A percentile compares a stretch with the other conserved stretches of the same genome.
Conservation (phyloP, 1,139 yeast species). For the Suhomyces bokatorum region DNA sequence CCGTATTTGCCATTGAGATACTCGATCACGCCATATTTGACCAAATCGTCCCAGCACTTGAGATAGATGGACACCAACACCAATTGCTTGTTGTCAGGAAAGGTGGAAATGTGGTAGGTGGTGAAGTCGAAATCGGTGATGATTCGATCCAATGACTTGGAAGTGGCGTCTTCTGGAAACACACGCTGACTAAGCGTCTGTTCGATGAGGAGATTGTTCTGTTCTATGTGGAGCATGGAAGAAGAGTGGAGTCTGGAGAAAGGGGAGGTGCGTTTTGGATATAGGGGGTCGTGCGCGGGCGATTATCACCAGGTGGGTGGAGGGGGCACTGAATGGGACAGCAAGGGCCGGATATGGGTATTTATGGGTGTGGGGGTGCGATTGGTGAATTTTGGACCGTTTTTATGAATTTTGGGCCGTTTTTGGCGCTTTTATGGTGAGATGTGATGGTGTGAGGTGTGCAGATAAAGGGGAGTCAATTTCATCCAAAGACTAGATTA, state of each 20-base stretch:
- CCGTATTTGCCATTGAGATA: constrained; percentile 44
- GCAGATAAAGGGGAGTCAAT: too few species aligned
- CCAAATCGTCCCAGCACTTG: constrained; percentile 75
- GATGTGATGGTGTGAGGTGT: too few species aligned
- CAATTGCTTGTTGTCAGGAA: constrained; percentile 60
- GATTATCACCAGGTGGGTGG: neutral
- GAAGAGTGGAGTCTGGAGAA: neutral
- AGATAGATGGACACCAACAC: constrained; percentile 69
- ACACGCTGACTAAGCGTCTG: constrained; percentile 44
- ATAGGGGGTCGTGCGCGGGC: neutral
- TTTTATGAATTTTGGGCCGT: too few species aligned
- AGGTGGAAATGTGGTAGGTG: constrained; percentile 86
- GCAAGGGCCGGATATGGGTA: neutral
- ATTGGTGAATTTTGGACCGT: too few species aligned
- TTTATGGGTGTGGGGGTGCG: neutral
- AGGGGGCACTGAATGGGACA: neutral
- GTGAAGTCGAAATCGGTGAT: constrained; percentile 96
- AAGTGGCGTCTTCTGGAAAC: constrained; percentile 29
- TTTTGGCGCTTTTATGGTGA: too few species aligned
- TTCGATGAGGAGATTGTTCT: constrained; percentile 43
- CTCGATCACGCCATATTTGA: constrained; percentile 61
- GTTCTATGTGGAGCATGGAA: constrained; percentile 48
- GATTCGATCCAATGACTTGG: constrained; percentile 76
- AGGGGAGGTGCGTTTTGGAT: constrained; percentile 1
- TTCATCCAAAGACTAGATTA: too few species aligned